Base-by-base conservation (phyloP, 2,329 filamentous ascomycete species). In the Claviceps monticola region DNA sequence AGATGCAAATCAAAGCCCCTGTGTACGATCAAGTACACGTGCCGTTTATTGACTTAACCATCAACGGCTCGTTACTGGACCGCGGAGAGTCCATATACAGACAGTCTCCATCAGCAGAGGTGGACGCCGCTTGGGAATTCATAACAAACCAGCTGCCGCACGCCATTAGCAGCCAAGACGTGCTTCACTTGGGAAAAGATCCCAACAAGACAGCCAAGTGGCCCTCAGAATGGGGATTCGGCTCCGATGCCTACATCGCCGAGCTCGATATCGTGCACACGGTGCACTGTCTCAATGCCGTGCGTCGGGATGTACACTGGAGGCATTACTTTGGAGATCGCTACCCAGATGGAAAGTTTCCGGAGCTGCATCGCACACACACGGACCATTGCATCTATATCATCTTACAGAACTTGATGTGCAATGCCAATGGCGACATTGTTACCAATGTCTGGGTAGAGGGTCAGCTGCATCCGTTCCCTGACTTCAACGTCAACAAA, bases 161-260 rank as follows among this genome's bases (percentile, higher is more conserved):
- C 42, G 48, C 56, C 13, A 55, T 66, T 34, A 60, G 55, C n/a
- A 48, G 53, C 9, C 56, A 61, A 3, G 56, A 64, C n/a, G 58
- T 64, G 14, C 50, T 53, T 23, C 52, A 49, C 1, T 54, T 66
- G 3, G 63, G 62, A 7, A 65, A 66, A 48, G 61, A 68, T 48
- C 64, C 65, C 0, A 34, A 48, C 2, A 42, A 53, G 1, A 56
- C 56, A 1, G 60, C 58, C 44, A 61, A 59, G 50, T 61, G 59
- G 6, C 59, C 64, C n/a, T 50, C 54, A 7, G 55, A 56, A 21
- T 66, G 62, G 56, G 61, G 59, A 14, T 54, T 62, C 43, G 66
- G 64, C 1, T 26, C 54, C 17, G 61, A 66, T 36, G 62, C 60
- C 3, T 67, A 66, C 53, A 60, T 65, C 48, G 64, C 57, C 2